A percentile compares a stretch with the other conserved stretches of the same genome.
These are phyloP conservation scores for Microsporum ferrugineum DNA, from an alignment of 2,329 filamentous ascomycete species.

Conservation along the genomic window DNA sequence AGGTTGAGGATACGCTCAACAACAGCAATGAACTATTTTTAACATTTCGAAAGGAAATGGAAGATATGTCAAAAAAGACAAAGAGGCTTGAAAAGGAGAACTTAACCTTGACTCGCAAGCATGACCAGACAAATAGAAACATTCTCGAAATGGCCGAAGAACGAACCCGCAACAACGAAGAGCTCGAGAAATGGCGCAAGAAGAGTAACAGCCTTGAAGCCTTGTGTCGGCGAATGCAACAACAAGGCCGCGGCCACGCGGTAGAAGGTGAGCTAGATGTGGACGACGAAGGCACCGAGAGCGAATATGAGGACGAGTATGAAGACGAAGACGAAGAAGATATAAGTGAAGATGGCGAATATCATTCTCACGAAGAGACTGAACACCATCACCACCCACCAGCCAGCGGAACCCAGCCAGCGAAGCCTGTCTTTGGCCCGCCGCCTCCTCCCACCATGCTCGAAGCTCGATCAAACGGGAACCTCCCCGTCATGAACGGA, in stretches of 20 bases:
- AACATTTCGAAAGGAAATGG: slow-evolving; percentile 97
- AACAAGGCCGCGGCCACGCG: slow-evolving; percentile 71
- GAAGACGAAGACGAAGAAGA: slow-evolving; percentile 52
- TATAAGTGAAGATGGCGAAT: slow-evolving; percentile 48
- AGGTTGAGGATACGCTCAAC: slow-evolving; percentile 98
- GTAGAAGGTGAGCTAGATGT: slow-evolving; percentile 48
- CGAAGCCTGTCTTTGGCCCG: slow-evolving; percentile 38
- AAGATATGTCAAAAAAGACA: slow-evolving; percentile 99
- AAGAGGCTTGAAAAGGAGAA: slow-evolving; percentile 96
- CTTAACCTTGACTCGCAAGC: slow-evolving; percentile 76
- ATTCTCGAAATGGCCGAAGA: slow-evolving; percentile 97
- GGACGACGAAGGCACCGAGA: slow-evolving; percentile 39
- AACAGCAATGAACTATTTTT: slow-evolving; percentile 96
- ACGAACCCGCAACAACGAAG: slow-evolving; percentile 61
- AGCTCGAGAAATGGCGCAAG: slow-evolving; percentile 67
- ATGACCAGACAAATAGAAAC: slow-evolving; percentile 85
- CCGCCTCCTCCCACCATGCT: slow-evolving; percentile 42
- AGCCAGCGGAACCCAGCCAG: slow-evolving; percentile 20
- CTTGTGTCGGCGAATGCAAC: slow-evolving; percentile 93
- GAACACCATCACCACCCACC: slow-evolving; percentile 47
- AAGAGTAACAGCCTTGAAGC: slow-evolving; percentile 87
- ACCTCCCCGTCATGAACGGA: slow-evolving; percentile 33
- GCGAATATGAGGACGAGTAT: slow-evolving; percentile 44
- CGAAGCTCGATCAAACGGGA: slow-evolving; percentile 37
- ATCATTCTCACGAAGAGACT: slow-evolving; percentile 55